Evolutionary conservation across 140 eudicot species (phyloP).

Genomic region (Bidens hawaiensis): DNA sequence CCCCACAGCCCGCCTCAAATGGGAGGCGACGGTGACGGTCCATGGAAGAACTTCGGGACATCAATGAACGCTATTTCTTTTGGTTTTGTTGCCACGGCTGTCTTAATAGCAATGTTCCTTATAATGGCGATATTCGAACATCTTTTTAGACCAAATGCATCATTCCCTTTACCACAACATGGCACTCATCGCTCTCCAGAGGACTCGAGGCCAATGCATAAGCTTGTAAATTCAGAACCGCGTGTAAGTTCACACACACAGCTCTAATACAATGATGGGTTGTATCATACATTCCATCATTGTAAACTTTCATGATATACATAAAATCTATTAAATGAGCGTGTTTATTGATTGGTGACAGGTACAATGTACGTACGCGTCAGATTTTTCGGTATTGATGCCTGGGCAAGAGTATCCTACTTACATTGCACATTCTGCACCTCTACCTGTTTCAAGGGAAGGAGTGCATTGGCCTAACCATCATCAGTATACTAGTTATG

Average conservation of each 20-base stretch:
- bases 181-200: slow-evolving; percentile 22
- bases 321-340: neutral
- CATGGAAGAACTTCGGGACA: slow-evolving; percentile 68
- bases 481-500: slow-evolving; percentile 36
- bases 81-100: slow-evolving; percentile 84
- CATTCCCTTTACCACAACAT: slow-evolving; percentile 48
- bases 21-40: slow-evolving; percentile 40
- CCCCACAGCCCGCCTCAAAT: slow-evolving; percentile 49
- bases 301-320: neutral
- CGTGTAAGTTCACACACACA: slow-evolving; percentile 34
- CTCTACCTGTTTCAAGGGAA: slow-evolving; percentile 76
- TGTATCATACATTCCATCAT: slow-evolving; percentile 9
- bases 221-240: slow-evolving; percentile 33
- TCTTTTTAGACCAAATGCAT: slow-evolving; percentile 58
- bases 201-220: slow-evolving; percentile 46
- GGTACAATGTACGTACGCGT: slow-evolving; percentile 47
- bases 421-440: slow-evolving; percentile 82
- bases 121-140: slow-evolving; percentile 84
- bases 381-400: slow-evolving; percentile 79
- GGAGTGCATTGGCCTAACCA: slow-evolving; percentile 69
- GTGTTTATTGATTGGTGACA: slow-evolving; percentile 26
- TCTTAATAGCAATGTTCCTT: slow-evolving; percentile 76
- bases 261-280: neutral
- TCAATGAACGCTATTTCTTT: slow-evolving; percentile 65
- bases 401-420: slow-evolving; percentile 87